Evolutionary conservation across 495 filamentous ascomycete genomes (phyloP).

Genomic region (Podospora pseudoanserina): DNA sequence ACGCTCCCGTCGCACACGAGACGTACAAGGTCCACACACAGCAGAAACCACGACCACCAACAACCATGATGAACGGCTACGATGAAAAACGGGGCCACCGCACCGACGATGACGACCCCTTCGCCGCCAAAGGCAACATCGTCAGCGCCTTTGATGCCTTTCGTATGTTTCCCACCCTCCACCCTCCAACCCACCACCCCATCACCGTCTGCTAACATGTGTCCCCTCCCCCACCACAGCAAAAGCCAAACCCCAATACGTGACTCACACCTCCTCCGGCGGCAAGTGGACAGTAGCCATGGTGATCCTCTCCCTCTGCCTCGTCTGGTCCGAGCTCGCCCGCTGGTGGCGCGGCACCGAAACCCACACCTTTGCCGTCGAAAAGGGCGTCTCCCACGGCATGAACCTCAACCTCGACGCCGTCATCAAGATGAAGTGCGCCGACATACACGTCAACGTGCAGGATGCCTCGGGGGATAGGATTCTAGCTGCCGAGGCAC

Average conservation of each 20-base stretch:
- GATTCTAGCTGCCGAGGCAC: conserved; percentile 73
- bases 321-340: conserved; percentile 70
- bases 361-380: conserved; percentile 85
- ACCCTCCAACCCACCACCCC: conserved; percentile 1
- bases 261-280: conserved; percentile 72
- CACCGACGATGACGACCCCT: conserved; percentile 66
- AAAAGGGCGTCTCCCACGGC: conserved; percentile 81
- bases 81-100: conserved; percentile 40
- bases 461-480: conserved; percentile 93
- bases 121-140: conserved; percentile 66
- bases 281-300: conserved; percentile 92
- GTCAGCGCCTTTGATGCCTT: conserved; percentile 95
- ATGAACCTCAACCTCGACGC: conserved; percentile 96
- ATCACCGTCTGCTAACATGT: background rate
- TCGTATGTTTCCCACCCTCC: conserved; percentile 56
- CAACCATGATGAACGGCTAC: conserved; percentile 53
- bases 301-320: conserved; percentile 62
- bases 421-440: conserved; percentile 86
- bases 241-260: conserved; percentile 93
- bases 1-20: background rate
- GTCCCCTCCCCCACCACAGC: conserved; percentile 47
- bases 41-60: background rate
- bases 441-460: conserved; percentile 88
- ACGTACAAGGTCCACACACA: background rate
- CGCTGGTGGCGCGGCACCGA: conserved; percentile 83